phyloP scores from a whole-genome alignment of 495 filamentous ascomycete genomes.

The Saxophila tyrrhenica region DNA sequence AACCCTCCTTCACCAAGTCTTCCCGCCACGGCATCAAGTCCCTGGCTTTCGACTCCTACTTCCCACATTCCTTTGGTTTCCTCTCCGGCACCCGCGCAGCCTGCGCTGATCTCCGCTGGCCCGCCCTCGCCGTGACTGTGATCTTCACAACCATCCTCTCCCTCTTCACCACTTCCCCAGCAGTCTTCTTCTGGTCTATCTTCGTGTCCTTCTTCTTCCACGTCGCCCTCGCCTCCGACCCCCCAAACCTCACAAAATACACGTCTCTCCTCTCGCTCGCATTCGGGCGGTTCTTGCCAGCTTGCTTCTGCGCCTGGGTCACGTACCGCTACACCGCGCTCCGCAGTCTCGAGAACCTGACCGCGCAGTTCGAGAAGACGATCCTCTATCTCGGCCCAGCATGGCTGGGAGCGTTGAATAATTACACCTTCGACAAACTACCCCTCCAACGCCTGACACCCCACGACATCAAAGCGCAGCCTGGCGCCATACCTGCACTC shows the following conservation, averaged over 20 bases:
- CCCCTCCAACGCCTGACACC: slow-evolving; percentile 34
- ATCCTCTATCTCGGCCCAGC: slow-evolving; percentile 34
- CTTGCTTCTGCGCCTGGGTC: slow-evolving; percentile 30
- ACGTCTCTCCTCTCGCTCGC: slow-evolving; percentile 34
- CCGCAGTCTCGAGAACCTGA: slow-evolving; percentile 30
- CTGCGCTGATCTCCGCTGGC: slow-evolving; percentile 35
- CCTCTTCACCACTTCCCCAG: slow-evolving; percentile 33
- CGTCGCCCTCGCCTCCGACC: slow-evolving; percentile 34
- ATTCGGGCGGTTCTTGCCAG: slow-evolving; percentile 33
- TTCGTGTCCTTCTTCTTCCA: slow-evolving; percentile 34
- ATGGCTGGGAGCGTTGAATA: slow-evolving; percentile 34
- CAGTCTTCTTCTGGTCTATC: slow-evolving; percentile 31
- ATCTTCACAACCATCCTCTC: slow-evolving; percentile 30
- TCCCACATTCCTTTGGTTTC: slow-evolving; percentile 33
- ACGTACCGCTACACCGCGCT: slow-evolving; percentile 34
- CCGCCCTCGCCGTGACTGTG: slow-evolving; percentile 29
- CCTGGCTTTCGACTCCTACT: slow-evolving; percentile 31
- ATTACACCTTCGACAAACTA: slow-evolving; percentile 37
- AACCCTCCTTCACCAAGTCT: slow-evolving; percentile 23
- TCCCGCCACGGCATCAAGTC: slow-evolving; percentile 27
- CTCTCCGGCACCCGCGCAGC: slow-evolving; percentile 27
- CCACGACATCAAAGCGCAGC: slow-evolving; percentile 32
- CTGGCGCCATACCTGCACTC: slow-evolving; percentile 32
- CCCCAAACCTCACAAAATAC: slow-evolving; percentile 28
- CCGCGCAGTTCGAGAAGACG: slow-evolving; percentile 35